phyloP scores from a whole-genome alignment of 1,139 yeast species.

The Scheffersomyces segobiensis region DNA sequence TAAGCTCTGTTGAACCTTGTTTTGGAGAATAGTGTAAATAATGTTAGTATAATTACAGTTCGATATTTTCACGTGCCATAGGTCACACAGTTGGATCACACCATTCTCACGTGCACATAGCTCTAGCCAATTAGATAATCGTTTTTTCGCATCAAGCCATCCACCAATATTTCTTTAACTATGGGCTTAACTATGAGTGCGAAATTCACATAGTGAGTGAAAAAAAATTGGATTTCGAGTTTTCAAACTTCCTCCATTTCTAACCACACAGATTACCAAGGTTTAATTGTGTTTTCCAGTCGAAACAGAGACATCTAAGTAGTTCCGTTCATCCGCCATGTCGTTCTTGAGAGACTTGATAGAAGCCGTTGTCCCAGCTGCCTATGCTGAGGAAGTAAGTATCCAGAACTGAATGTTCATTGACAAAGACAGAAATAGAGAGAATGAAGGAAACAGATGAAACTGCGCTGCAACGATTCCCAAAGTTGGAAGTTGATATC shows the following conservation, averaged over 20 bases:
- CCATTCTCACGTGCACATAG: neutral
- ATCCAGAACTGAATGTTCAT: neutral
- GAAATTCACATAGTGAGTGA: conserved; percentile 9
- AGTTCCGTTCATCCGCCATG: conserved; percentile 23
- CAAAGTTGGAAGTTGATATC: too few relatives aligned
- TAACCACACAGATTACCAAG: neutral
- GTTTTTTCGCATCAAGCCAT: conserved; percentile 23
- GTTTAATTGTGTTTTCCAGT: neutral
- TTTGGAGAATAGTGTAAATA: neutral
- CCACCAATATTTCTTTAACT: neutral
- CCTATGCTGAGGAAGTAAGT: conserved; percentile 81
- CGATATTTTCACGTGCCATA: neutral
- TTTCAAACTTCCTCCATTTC: conserved; percentile 2
- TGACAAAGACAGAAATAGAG: neutral
- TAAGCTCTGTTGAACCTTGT: neutral
- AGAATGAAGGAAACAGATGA: neutral
- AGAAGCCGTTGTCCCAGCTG: conserved; percentile 82
- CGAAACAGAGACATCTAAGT: neutral
- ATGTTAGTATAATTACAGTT: neutral
- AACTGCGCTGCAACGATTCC: too few relatives aligned
- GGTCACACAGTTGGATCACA: neutral
- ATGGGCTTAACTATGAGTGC: conserved; percentile 1
- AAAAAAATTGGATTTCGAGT: conserved; percentile 6
- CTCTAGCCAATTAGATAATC: conserved; percentile 24
- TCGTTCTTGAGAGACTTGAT: conserved; percentile 75